Conservation (phyloP, 192 early-diverging fungal species). For the Geranomyces variabilis region DNA sequence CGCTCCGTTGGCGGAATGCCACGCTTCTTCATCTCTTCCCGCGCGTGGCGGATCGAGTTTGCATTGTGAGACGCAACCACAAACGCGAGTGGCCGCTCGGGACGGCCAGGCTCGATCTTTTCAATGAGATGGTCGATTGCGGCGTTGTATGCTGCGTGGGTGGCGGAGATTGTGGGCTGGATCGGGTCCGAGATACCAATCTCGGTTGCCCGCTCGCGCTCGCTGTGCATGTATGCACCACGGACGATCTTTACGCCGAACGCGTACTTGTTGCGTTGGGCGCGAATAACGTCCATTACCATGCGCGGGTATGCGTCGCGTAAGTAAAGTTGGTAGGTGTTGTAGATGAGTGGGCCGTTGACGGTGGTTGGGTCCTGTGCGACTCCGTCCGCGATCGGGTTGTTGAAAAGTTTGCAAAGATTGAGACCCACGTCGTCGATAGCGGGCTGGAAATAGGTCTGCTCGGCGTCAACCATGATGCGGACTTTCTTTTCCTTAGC, state of each 20-base stretch:
- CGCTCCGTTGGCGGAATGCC: constrained; percentile 57
- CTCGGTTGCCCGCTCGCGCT: constrained; percentile 69
- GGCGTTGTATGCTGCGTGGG: constrained; percentile 81
- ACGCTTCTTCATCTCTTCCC: constrained; percentile 62
- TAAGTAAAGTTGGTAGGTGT: constrained; percentile 97
- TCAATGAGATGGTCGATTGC: constrained; percentile 74
- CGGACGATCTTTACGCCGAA: constrained; percentile 90
- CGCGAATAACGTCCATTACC: constrained; percentile 64
- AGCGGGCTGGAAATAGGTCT: constrained; percentile 89
- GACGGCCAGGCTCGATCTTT: constrained; percentile 38
- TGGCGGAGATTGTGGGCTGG: constrained; percentile 73
- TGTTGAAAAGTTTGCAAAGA: constrained; percentile 75
- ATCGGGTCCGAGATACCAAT: constrained; percentile 80
- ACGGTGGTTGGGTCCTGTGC: not conserved
- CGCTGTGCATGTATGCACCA: constrained; percentile 79
- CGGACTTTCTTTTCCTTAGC: constrained; percentile 69
- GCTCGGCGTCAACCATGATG: constrained; percentile 92
- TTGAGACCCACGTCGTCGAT: constrained; percentile 83
- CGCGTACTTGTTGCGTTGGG: constrained; percentile 71
- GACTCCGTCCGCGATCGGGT: constrained; percentile 15
- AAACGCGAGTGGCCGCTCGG: constrained; percentile 64
- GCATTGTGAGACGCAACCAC: constrained; percentile 92
- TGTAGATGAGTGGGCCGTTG: constrained; percentile 74
- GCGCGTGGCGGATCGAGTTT: constrained; percentile 69
- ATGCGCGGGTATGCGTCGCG: constrained; percentile 67